Evolutionary conservation across 179 eudicot species (phyloP), one percentile per base, ranked within the genome.

Genomic region (Silene vulgaris): DNA sequence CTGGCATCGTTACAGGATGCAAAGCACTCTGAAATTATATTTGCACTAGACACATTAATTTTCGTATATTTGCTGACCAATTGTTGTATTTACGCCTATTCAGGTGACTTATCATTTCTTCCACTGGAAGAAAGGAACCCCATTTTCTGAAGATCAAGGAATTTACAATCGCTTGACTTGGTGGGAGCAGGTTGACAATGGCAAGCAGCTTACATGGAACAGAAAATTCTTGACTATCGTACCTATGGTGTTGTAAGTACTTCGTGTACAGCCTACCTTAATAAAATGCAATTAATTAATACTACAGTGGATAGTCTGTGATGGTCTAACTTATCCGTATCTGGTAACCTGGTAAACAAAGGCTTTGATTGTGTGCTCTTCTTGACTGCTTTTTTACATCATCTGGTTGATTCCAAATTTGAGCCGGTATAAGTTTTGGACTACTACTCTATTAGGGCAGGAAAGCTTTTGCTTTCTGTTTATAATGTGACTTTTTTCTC

Each of bases 131-230:
- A 88, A 88, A 80, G 91, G 91, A 62, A 88, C 91, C 0, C 89
- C 89, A 20, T 88, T 88, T 80, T 79, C 89, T 77, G 91, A 88
- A 75, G 96, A 91, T 77, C 96, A 91, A 77, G 96, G 96, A 37
- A 91, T 91, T 74, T 91, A 91, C 82, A 91, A 91, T 78, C 80
- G 86, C 9, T 77, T 91, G 82, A 91, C 96, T 21, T 91, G 96
- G 96, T 91, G 96, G 96, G 96, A 91, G 82, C 96, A 91, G 81
- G 81, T 91, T 37, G 96, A 91, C 81, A 82, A 81, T 69, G 96
- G 96, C 76, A 89, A 91, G 84, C 96, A 91, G 88, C 96, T 91
- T 74, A 91, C 96, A 6, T 88, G 91, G 74, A 91, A 91, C 84
- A 85, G 96, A 68, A 91, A 91, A 83, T 91, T 91, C 78, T 80